Evolutionary conservation across 2,329 filamentous ascomycete genomes (phyloP), one percentile per base, ranked within the genome.

Genomic region (Cercospora citrullina): DNA sequence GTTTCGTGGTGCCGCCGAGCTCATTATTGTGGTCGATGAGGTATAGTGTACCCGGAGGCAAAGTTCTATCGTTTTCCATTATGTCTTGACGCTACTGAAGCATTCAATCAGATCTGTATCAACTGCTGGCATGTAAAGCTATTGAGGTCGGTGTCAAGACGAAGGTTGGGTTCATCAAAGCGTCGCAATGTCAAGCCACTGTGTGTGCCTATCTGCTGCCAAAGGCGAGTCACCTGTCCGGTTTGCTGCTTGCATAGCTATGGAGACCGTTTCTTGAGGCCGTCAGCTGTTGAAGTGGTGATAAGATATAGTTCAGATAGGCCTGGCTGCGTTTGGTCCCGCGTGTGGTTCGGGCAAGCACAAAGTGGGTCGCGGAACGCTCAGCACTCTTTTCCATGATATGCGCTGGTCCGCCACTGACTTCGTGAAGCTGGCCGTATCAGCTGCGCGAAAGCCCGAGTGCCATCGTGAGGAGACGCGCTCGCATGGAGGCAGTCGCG

Each of bases 1-100:
- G 81, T 51, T 77, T 77, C 7, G 73, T 73, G n/a, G 45, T 51
- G 45, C 45, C 45, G 45, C 45, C 21, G 45, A 51, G 45, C 18
- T 51, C 45, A 26, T 51, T 12, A 16, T 51, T 51, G 21, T 51
- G 45, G 21, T 51, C 45, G 21, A 51, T 51, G 18, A 51, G 45
- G 45, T 51, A 51, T 6, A 51, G 21, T n/a, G 45, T 51, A 23
- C 45, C 45, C 45, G 45, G 45, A 51, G 45, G 21, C 10, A 51
- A 51, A 3, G 45, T 26, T 23, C 45, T 51, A 23, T 23, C 18
- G 21, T 51, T 51, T 12, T 51, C 45, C 45, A 51, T 51, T 14
- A 12, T 12, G 45, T 51, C 18, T 21, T 23, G 21, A 51, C 4
- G 21, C 45, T 51, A 6, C 45, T 12, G 18, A 23, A 7, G 10